phyloP scores from a whole-genome alignment of 2,329 filamentous ascomycete species.

The Apiospora aurea region DNA sequence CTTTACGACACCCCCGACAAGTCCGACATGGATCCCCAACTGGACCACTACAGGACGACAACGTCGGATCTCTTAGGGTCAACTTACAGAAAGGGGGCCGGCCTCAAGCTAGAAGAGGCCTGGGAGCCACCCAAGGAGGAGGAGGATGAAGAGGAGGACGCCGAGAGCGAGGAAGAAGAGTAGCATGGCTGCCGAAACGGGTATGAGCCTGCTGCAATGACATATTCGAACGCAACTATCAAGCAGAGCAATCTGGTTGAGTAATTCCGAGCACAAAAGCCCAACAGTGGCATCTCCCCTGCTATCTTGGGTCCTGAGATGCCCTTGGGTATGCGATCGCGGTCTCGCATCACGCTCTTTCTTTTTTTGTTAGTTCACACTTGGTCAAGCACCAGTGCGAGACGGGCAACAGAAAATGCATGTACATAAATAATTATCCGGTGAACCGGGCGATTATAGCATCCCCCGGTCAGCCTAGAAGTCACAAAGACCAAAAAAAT shows the following conservation, averaged over 20 bases:
- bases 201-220: neutral
- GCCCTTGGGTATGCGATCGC: slow-evolving; percentile 21
- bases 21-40: slow-evolving; percentile 53
- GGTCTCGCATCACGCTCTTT: slow-evolving; percentile 21
- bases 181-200: slow-evolving; percentile 39
- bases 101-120: slow-evolving; percentile 81
- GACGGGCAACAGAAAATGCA: slow-evolving; percentile 1
- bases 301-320: neutral
- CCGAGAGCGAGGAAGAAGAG: slow-evolving; percentile 60
- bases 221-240: neutral
- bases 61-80: slow-evolving; percentile 62
- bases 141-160: slow-evolving; percentile 66
- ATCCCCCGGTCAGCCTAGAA: neutral
- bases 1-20: slow-evolving; percentile 78
- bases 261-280: slow-evolving; percentile 12
- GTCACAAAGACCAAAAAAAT: slow-evolving; percentile 22
- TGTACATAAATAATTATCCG: slow-evolving; percentile 15
- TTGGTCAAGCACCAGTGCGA: neutral
- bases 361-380: neutral
- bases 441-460: neutral
- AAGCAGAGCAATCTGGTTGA: neutral
- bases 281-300: slow-evolving; percentile 12
- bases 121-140: slow-evolving; percentile 71
- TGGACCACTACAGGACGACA: slow-evolving; percentile 62
- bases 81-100: slow-evolving; percentile 67